Evolutionary conservation across 2,329 filamentous ascomycete species (phyloP), one percentile per base, ranked within the genome.

Genomic region (Sordariomycetes sp.): DNA sequence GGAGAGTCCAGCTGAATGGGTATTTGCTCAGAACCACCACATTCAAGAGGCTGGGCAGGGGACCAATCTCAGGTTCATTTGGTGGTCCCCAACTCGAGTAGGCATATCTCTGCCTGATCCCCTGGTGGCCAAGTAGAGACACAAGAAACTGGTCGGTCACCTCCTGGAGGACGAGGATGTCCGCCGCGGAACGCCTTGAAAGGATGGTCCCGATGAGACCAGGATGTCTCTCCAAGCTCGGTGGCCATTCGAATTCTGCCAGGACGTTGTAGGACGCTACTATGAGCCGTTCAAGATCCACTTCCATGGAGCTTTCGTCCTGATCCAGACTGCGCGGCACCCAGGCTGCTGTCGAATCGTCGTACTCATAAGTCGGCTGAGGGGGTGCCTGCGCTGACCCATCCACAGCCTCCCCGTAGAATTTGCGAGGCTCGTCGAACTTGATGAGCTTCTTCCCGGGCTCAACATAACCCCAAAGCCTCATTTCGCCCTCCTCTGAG

Each of bases 141-240:
- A 63, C 61, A 0, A 83, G 62, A 39, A 82, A 79, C 26, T 72
- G 63, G 40, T 82, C 76, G 0, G 75, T 79, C 2, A 82, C 71
- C 53, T 82, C 79, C 47, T 82, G 68, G 5, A 83, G 59, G 4
- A 72, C 56, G 8, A 73, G 42, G 4, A 72, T 51, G 36, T 74
- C 68, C 7, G 70, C 57, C 1, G 46, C 38, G 4, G 66, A 66
- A 7, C 53, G 48, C 5, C 47, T 36, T 0, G 61, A 59, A 5
- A 72, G 46, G 3, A 74, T 49, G 36, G 62, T 70, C 6, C 50
- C 44, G 15, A 70, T 38, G 30, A 73, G 45, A 7, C 62, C 43
- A 3, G 61, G 49, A 37, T 71, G 63, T 20, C 69, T 57, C 14
- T 44, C 42, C 12, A 51, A 47, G 6, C 55, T 57, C 3, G 66